phyloP scores from a whole-genome alignment of 2,329 filamentous ascomycete genomes.

The Stemphylium beticola region DNA sequence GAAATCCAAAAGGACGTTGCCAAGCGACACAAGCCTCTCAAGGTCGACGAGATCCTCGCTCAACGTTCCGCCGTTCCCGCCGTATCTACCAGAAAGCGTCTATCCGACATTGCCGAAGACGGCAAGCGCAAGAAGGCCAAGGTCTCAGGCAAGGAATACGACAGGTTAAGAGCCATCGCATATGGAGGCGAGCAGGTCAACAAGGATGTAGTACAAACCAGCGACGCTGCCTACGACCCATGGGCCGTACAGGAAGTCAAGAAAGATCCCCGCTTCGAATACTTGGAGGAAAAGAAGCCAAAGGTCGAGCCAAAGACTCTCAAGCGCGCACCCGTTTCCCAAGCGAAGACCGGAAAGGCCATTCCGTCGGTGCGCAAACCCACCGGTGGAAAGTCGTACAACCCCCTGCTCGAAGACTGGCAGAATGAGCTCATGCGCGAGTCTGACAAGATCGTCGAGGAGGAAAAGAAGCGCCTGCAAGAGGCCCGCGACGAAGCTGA shows the following conservation, averaged over 20 bases:
- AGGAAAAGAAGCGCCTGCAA: conserved; percentile 75
- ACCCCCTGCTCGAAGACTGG: conserved; percentile 87
- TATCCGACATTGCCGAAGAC: conserved; percentile 73
- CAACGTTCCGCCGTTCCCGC: conserved; percentile 82
- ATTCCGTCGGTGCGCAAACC: conserved; percentile 81
- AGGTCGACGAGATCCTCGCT: conserved; percentile 89
- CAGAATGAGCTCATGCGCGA: conserved; percentile 75
- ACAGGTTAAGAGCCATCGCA: conserved; percentile 78
- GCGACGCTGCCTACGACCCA: conserved; percentile 73
- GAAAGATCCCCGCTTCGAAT: conserved; percentile 65
- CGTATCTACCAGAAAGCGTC: conserved; percentile 78
- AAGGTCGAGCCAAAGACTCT: conserved; percentile 77
- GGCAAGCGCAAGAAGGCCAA: conserved; percentile 76
- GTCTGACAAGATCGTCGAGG: conserved; percentile 77
- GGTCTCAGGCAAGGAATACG: conserved; percentile 83
- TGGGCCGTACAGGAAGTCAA: conserved; percentile 67
- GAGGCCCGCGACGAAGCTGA: conserved; percentile 71
- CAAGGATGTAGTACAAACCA: conserved; percentile 59
- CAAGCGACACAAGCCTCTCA: conserved; percentile 77
- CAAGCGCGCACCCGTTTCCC: conserved; percentile 76
- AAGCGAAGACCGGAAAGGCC: conserved; percentile 80
- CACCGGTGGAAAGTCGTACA: conserved; percentile 86
- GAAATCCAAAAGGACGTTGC: conserved; percentile 69
- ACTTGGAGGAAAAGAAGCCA: conserved; percentile 69
- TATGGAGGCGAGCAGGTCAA: conserved; percentile 67